Percentiles rank a stretch among this genome's conserved stretches.
Evolutionary conservation across 1,139 yeast species (phyloP).

Genomic region (Candida anutae): DNA sequence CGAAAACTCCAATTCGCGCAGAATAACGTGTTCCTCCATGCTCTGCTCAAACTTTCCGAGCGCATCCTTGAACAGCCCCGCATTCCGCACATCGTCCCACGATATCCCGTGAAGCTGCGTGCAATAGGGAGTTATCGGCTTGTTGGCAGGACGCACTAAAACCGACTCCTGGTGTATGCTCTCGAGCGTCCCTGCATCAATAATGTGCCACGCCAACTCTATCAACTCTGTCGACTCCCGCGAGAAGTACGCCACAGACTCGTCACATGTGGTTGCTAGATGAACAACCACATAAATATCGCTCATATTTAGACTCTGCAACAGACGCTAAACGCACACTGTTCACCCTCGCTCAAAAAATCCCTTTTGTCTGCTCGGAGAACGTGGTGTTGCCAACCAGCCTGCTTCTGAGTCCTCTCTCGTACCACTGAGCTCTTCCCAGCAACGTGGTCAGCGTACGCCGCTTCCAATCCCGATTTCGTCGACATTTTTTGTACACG

Average conservation of each 20-base stretch:
- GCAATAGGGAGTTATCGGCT: conserved; percentile 63
- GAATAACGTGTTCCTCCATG: conserved; percentile 36
- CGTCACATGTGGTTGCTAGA: conserved; percentile 64
- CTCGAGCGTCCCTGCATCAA: conserved; percentile 33
- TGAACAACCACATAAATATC: conserved; percentile 59
- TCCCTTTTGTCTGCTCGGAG: no score
- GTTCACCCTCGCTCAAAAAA: no score
- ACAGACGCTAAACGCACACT: no score
- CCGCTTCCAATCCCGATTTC: no score
- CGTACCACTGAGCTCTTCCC: no score
- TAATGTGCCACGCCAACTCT: conserved; percentile 57
- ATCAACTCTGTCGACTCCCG: conserved; percentile 61
- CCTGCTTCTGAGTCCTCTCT: no score
- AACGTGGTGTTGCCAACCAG: no score
- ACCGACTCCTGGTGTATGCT: conserved; percentile 32
- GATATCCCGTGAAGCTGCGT: conserved; percentile 44
- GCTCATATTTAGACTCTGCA: conserved; percentile 40
- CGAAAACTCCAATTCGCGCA: conserved; percentile 46
- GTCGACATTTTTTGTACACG: no score
- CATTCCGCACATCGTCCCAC: conserved; percentile 56
- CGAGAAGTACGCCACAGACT: conserved; percentile 48
- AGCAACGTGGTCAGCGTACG: no score
- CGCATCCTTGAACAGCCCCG: conserved; percentile 54
- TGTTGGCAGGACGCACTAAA: conserved; percentile 54
- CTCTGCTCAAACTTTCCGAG: conserved; percentile 43